A percentile compares a stretch with the other conserved stretches of the same genome.
phyloP scores from a whole-genome alignment of 1,284 basidiomycete species.

The Boletus mariae region DNA sequence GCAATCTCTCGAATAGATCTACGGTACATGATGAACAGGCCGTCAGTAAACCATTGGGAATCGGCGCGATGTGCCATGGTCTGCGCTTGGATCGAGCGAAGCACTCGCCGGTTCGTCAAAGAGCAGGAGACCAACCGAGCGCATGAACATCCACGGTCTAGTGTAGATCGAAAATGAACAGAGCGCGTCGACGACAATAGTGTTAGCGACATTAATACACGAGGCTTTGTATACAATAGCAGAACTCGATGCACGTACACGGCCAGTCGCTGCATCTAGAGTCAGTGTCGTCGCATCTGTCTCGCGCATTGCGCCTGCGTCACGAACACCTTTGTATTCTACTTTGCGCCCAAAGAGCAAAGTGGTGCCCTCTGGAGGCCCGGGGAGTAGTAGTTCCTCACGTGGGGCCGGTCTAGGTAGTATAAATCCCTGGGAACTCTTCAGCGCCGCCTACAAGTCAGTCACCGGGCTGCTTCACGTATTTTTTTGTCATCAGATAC shows the following conservation, averaged over 20 bases:
- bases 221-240: background rate
- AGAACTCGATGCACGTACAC: conserved; percentile 40
- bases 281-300: conserved; percentile 47
- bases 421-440: too few relatives aligned
- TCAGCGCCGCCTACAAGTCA: too few relatives aligned
- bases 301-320: conserved; percentile 40
- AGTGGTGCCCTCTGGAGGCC: conserved; percentile 56
- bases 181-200: background rate
- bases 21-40: too few relatives aligned
- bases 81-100: too few relatives aligned
- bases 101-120: too few relatives aligned
- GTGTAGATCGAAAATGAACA: background rate
- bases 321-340: conserved; percentile 49
- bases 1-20: too few relatives aligned
- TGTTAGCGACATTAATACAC: background rate
- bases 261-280: conserved; percentile 69
- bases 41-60: too few relatives aligned
- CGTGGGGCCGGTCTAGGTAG: too few relatives aligned
- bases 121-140: conserved; percentile 34
- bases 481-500: too few relatives aligned
- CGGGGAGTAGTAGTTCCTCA: conserved; percentile 56
- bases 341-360: conserved; percentile 59
- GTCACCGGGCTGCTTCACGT: too few relatives aligned
- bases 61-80: too few relatives aligned
- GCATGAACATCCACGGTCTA: conserved; percentile 79